Base-by-base conservation (phyloP, 306 rosid genomes). In the Fagus sylvatica region DNA sequence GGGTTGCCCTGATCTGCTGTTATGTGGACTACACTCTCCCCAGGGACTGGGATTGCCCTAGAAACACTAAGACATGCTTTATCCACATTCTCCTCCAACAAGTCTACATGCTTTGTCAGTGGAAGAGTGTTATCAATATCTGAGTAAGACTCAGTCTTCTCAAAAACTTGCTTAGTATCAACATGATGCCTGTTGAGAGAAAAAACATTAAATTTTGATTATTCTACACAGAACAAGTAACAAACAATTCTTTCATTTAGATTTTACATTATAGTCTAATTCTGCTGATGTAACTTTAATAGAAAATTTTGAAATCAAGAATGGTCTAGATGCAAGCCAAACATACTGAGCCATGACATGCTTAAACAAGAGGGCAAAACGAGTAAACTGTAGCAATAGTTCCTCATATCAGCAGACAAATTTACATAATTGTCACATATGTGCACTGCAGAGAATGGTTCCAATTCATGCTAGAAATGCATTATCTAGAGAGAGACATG, bases 21-120 rank as follows among this genome's bases (percentile, higher is more conserved):
- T 92, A 90, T 82, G 85, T 83, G 94, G 19, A 91, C 97, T 59
- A 91, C 94, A 66, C 80, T 89, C 91, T 91, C 99, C 30, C 85
- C 97, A 22, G 93, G 88, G 57, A 79, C 87, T 0, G 90, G 89
- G 32, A 81, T 77, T 28, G 93, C 88, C 87, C 91, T 88, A 30
- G 97, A 91, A 80, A 79, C 89, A 78, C 94, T 93, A 53, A 96
- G 88, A 87, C 99, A 96, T 64, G 99, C 99, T 85, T 96, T 96
- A 76, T 96, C 99, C 75, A 96, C 98, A 78, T 96, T 93, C 78
- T 86, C 97, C 6, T 90, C 90, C 0, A 93, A 91, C 46, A 85
- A 89, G 77, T 96, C 99, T 22, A 93, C 93, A 28, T 90, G 99
- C 87, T 96, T 96, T 19, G 99, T 96, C 73, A 85, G 75, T 39